These are phyloP conservation scores for Echinosophora koreensis DNA, from an alignment of 306 rosid genomes.

Conservation along the genomic window DNA sequence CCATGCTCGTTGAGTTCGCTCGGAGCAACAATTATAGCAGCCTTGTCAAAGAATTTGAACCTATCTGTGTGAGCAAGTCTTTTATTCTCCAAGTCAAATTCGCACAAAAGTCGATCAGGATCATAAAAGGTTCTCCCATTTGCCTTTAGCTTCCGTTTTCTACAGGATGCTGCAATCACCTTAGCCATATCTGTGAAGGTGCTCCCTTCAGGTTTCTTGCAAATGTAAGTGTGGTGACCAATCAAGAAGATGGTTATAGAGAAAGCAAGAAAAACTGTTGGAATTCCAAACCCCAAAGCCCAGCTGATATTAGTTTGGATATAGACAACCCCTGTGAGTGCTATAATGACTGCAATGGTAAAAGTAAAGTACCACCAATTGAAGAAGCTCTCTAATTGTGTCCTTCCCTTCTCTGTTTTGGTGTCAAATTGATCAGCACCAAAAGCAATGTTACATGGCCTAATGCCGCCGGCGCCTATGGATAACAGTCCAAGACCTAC, in stretches of 20 bases:
- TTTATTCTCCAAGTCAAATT: neutral
- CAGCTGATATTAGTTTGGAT: conserved; percentile 81
- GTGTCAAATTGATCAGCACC: conserved; percentile 89
- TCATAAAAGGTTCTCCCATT: conserved; percentile 49
- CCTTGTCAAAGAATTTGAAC: conserved; percentile 70
- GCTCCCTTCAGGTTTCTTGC: conserved; percentile 69
- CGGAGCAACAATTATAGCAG: conserved; percentile 61
- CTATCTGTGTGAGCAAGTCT: conserved; percentile 60
- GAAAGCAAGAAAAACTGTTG: conserved; percentile 65
- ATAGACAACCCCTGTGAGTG: conserved; percentile 77
- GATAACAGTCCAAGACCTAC: conserved; percentile 65
- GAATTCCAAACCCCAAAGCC: conserved; percentile 75
- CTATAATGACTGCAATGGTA: conserved; percentile 70
- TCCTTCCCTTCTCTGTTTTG: conserved; percentile 66
- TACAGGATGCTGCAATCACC: conserved; percentile 66
- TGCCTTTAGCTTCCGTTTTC: conserved; percentile 45
- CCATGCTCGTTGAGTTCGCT: conserved; percentile 59
- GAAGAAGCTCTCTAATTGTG: conserved; percentile 77
- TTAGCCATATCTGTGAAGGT: conserved; percentile 60
- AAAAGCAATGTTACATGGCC: conserved; percentile 90
- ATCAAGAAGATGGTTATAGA: conserved; percentile 68
- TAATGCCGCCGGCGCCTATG: conserved; percentile 83
- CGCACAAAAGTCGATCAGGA: conserved; percentile 38
- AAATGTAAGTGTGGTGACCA: conserved; percentile 68
- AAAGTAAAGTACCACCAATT: conserved; percentile 91